Evolutionary conservation across 306 rosid species (phyloP).

Genomic region (Senna tora): DNA sequence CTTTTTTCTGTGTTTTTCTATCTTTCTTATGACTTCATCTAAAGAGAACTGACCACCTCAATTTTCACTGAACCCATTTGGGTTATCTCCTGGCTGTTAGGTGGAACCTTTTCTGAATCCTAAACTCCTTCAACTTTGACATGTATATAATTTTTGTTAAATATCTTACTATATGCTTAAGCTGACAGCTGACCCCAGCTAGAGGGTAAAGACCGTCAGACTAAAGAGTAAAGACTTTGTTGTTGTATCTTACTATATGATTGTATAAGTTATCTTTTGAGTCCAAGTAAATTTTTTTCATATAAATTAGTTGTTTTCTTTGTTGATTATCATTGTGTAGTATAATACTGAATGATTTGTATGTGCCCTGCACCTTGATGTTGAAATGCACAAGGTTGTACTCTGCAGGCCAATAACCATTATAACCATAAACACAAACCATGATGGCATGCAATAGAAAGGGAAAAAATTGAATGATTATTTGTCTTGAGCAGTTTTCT

Average conservation of each 20-base stretch:
- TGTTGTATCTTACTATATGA: no score
- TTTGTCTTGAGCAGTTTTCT: slow-evolving; percentile 3
- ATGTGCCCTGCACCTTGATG: neutral
- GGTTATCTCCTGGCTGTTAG: neutral
- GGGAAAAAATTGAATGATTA: neutral
- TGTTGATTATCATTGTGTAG: neutral
- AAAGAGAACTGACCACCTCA: neutral
- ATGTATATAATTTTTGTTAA: neutral
- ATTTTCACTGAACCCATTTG: neutral
- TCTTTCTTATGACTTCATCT: neutral
- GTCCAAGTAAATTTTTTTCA: neutral
- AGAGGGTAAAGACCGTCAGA: no score
- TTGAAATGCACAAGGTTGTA: neutral
- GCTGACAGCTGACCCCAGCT: no score
- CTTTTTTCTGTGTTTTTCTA: neutral
- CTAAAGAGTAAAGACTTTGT: no score
- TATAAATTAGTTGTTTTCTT: neutral
- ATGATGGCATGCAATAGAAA: neutral
- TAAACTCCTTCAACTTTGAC: neutral
- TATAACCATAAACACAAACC: neutral
- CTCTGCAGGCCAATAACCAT: neutral
- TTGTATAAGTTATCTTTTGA: neutral
- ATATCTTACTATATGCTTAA: neutral
- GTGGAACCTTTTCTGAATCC: neutral
- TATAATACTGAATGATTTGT: neutral